Base-by-base conservation (phyloP, 1,139 yeast genomes). In the Chernovozyma sophiae-reginae region DNA sequence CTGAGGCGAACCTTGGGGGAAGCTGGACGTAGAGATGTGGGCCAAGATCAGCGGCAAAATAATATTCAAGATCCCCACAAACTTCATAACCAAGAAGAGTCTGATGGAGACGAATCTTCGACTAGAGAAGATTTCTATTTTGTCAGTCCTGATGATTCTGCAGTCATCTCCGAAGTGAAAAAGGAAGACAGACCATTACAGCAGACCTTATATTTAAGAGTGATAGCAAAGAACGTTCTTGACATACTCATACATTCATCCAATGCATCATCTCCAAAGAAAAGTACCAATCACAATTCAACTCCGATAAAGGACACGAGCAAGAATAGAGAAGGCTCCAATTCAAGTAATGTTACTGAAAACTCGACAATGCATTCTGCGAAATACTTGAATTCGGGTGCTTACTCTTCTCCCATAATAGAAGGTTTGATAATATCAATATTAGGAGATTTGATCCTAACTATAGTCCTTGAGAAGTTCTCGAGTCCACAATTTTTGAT, bases 381-480 rank as follows among this genome's bases (percentile, higher is more conserved):
- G 10, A 7, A 7, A 10, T 6, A 20, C 23, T 20, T 10, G 10
- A 20, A 20, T 20, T 6, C 10, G 6, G 10, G 10, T 20, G 10
- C 6, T 7, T 4, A 32, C 14, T 12, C 57, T 18, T 64, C 72
- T 1, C 52, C 52, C 19, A 65, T 68, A 4, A 51, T 60, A 2
- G 45, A 51, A 30, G 56, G 54, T 31, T 53, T 69, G 27, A 50
- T 65, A 2, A 48, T 53, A 2, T 36, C 58, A 3, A 42, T 67
- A 13, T 39, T 67, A 26, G 58, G 66, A 7, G 74, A 69, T 45
- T 46, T 68, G 41, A 64, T 69, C 7, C 36, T 69, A 10, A 51
- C 41, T 10, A 63, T 62, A 36, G 40, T 59, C 1, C 40, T 67
- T 4, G 51, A 45, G 2, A 60, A 57, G 42, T 42, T 68, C 13